phyloP scores from a whole-genome alignment of 108 stramenopile genomes.

The Licmophora abbreviata region DNA sequence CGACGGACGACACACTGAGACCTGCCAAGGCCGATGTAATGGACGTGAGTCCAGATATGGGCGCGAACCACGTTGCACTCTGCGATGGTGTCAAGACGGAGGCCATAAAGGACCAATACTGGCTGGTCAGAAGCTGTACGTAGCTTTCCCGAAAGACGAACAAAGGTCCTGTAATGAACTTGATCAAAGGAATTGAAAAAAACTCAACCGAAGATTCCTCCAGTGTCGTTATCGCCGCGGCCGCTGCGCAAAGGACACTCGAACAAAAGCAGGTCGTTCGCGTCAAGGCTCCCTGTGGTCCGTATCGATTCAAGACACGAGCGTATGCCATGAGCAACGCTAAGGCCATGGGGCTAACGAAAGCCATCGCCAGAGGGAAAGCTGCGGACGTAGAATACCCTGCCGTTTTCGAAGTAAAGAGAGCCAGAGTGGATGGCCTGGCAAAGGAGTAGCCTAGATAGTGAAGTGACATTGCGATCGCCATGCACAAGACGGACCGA shows the following conservation, averaged over 20 bases:
- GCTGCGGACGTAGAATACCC: constrained; percentile 54
- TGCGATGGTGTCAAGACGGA: constrained; percentile 62
- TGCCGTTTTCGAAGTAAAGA: constrained; percentile 66
- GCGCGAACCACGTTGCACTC: constrained; percentile 67
- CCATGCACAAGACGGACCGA: constrained; percentile 55
- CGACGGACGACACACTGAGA: constrained; percentile 39
- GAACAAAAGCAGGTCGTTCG: constrained; percentile 45
- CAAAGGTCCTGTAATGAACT: constrained; percentile 46
- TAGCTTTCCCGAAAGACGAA: constrained; percentile 79
- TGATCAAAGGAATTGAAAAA: constrained; percentile 28
- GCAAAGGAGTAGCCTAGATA: constrained; percentile 74
- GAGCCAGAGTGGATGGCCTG: constrained; percentile 53
- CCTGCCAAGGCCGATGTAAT: constrained; percentile 62
- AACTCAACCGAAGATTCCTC: constrained; percentile 7
- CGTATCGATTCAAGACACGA: constrained; percentile 37
- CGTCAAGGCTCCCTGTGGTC: constrained; percentile 55
- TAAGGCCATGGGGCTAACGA: constrained; percentile 55
- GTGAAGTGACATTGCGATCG: constrained; percentile 64
- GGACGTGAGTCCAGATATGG: constrained; percentile 66
- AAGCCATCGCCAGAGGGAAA: constrained; percentile 71
- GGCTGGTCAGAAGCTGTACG: constrained; percentile 68
- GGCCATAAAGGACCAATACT: constrained; percentile 80
- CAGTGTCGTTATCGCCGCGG: constrained; percentile 22
- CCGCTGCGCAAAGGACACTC: constrained; percentile 23
- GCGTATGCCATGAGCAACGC: constrained; percentile 45